Evolutionary conservation across 768 basidiomycete species (phyloP).

Genomic region (Harrya chromipes): DNA sequence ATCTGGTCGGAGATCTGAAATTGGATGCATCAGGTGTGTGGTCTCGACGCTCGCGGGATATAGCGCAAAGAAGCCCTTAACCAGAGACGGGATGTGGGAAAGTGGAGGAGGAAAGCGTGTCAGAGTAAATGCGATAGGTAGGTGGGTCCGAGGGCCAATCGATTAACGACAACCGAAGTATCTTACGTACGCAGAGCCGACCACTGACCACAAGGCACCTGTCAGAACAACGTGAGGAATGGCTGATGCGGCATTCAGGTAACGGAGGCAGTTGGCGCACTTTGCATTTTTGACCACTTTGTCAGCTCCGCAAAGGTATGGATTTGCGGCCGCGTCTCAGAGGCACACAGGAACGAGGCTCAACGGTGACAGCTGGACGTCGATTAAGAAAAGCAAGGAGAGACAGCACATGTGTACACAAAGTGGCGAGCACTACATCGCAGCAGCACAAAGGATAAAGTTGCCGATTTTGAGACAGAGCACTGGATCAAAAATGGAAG

Average conservation of each 20-base stretch:
- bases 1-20: conserved; percentile 39
- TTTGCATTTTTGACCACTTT: conserved; percentile 32
- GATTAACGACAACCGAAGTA: conserved; percentile 36
- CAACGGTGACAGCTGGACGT: conserved; percentile 21
- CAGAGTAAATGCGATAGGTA: conserved; percentile 31
- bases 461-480: conserved; percentile 16
- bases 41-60: conserved; percentile 38
- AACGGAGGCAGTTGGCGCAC: conserved; percentile 33
- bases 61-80: conserved; percentile 32
- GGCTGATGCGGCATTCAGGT: conserved; percentile 23
- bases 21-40: conserved; percentile 33
- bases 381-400: conserved; percentile 21
- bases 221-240: conserved; percentile 30
- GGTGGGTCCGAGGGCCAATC: conserved; percentile 38
- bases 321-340: conserved; percentile 31
- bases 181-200: conserved; percentile 32
- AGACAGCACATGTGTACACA: conserved; percentile 26
- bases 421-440: conserved; percentile 22
- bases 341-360: conserved; percentile 13
- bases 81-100: conserved; percentile 34
- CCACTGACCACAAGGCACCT: conserved; percentile 33
- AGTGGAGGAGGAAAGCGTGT: conserved; percentile 27
- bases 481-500: conserved; percentile 21
- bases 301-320: conserved; percentile 25
- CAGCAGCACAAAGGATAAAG: conserved; percentile 13